Percentiles rank a stretch among this genome's conserved stretches.
Conservation (phyloP, 1,284 basidiomycete species). For the Sporisorium scitamineum region DNA sequence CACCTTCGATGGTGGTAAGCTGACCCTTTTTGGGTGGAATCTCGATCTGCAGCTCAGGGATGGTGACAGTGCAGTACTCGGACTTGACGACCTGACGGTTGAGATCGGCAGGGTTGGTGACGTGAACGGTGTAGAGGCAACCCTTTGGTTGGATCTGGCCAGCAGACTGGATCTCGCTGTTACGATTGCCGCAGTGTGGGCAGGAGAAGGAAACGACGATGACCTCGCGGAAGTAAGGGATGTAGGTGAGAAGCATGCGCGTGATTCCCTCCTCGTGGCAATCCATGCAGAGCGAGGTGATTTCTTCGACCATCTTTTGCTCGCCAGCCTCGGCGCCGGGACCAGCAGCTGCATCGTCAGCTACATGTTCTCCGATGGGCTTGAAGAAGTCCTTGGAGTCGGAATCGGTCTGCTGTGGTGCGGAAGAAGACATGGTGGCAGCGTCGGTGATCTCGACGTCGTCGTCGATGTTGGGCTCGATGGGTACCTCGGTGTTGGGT, state of each 20-base stretch:
- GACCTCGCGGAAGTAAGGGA: constrained; percentile 95
- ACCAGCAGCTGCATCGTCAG: constrained; percentile 17
- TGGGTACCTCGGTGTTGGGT: constrained; percentile 29
- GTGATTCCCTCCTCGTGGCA: constrained; percentile 94
- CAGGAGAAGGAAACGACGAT: constrained; percentile 97
- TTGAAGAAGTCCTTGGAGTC: constrained; percentile 56
- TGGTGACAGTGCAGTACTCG: constrained; percentile 80
- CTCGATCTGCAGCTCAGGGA: constrained; percentile 91
- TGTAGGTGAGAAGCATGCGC: constrained; percentile 89
- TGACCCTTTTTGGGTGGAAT: constrained; percentile 87
- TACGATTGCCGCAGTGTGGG: constrained; percentile 87
- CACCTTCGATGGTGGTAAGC: constrained; percentile 93
- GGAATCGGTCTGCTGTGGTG: constrained; percentile 7
- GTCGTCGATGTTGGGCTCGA: constrained; percentile 4
- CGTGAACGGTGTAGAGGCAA: constrained; percentile 81
- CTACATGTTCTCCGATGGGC: constrained; percentile 57
- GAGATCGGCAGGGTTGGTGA: constrained; percentile 80
- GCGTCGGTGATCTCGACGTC: constrained; percentile 42
- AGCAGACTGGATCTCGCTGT: constrained; percentile 96
- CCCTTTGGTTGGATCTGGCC: constrained; percentile 79
- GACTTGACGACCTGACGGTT: constrained; percentile 95
- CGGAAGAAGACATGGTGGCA: constrained; percentile 34
- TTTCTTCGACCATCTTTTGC: constrained; percentile 68
- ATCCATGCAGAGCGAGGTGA: constrained; percentile 94
- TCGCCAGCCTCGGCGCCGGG: constrained; percentile 32